Base-by-base conservation (phyloP, 179 eudicot genomes). In the Spinacia oleracea region DNA sequence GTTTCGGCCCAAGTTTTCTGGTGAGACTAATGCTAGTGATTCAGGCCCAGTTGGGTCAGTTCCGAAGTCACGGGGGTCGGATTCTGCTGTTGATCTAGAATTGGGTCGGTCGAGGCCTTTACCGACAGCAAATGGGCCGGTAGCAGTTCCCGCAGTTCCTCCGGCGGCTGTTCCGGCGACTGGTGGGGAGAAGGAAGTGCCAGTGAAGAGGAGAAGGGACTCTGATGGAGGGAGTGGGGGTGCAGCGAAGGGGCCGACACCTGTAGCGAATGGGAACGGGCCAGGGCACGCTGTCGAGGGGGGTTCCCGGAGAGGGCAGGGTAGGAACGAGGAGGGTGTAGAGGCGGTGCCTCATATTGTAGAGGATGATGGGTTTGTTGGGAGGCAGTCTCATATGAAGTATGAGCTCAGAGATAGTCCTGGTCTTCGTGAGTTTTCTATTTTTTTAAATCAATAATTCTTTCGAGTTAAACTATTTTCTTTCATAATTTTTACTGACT, bases 381-480 rank as follows among this genome's bases (percentile, higher is more conserved):
- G 88, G 1, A 87, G 94, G 58, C 92, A 91, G 12, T 84, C 88
- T 23, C 93, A 90, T 84, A 87, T 95, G 91, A 93, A 91, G 83
- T 93, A 95, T 62, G 98, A 95, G 88, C 95, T 95, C 72, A 87
- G 98, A 87, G 98, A 95, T 81, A 78, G 87, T 40, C 98, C 98
- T 74, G 97, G 98, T 29, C 86, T 93, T 76, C 93, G 98, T 95
- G 84, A 88, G 92, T 72, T 71, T 60, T 27, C 40, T 3, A 38
- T 38, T 38, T 38, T 38, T 38, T 38, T 38, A 38, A 38, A 38
- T 38, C 40, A 3, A 38, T 38, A 38, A 38, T 38, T 38, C 6
- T 4, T 38, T 0, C 5, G 40, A 38, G 6, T 38, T 38, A 6
- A 6, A 32, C 18, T 3, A 27, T 23, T 25, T 23, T 60, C 66